Base-by-base conservation (phyloP, 495 filamentous ascomycete species). In the Xylaria venustula region DNA sequence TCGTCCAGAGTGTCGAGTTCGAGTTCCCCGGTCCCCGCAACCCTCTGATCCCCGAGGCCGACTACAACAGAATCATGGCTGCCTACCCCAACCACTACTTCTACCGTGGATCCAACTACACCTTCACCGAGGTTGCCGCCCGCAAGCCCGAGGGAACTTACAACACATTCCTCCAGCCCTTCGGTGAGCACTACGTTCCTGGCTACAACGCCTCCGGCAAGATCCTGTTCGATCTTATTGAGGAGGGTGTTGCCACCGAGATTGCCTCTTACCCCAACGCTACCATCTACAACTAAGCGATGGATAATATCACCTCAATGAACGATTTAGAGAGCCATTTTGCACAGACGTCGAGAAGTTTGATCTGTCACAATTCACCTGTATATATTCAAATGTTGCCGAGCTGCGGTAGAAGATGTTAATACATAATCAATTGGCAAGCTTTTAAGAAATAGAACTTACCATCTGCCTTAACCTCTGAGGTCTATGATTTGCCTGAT, bases 81-180 rank as follows among this genome's bases (percentile, higher is more conserved):
- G 75, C 66, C 58, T 79, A 73, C 66, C 75, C 73, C 49, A 69
- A 67, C 22, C 49, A 64, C 34, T 69, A 73, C 44, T 64, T 79
- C 50, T 70, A 50, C 48, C 48, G 41, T 0, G 61, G 58, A 12
- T 48, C 62, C 34, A 69, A 65, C 48, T 42, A 59, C 20, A 67
- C 64, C 3, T 58, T 71, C 36, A 58, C 64, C 14, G 66, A 60
- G 58, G 47, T 72, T 7, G 68, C 66, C 48, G 22, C 40, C 54
- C 46, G 17, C 22, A 72, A 72, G 61, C 67, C 69, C 11, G 49
- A 14, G 0, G 58, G 36, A 3, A 32, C 58, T 0, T 60, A 60
- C 48, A 58, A 58, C 55, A 58, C 23, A 30, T 58, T 58, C 46
- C n/a, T 58, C 45, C 45, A 58, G 55, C 30, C 36, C 44, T 58